Conservation (phyloP, 1,139 yeast genomes). For the Zhuliangozyma blackwelliae region DNA sequence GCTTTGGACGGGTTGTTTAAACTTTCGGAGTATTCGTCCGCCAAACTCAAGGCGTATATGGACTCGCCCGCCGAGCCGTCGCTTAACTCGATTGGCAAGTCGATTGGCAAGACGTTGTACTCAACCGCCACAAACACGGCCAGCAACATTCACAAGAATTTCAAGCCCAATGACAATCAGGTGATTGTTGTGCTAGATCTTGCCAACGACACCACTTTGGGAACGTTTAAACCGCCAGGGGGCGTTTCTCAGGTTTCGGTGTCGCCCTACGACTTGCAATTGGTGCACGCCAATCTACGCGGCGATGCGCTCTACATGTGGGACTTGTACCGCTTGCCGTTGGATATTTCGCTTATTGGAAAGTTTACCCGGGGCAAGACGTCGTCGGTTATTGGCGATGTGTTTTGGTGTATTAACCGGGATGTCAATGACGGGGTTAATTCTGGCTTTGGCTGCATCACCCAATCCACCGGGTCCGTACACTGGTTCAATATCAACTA, state of each 20-base stretch:
- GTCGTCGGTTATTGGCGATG: conserved; percentile 47
- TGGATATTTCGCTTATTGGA: conserved; percentile 52
- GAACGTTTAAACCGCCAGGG: conserved; percentile 56
- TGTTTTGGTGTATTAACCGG: conserved; percentile 46
- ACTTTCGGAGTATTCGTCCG: conserved; percentile 47
- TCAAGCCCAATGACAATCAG: conserved; percentile 29
- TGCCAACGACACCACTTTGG: conserved; percentile 37
- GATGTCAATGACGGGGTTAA: conserved; percentile 29
- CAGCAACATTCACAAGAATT: conserved; percentile 21
- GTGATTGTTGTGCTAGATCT: conserved; percentile 45
- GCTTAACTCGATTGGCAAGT: conserved; percentile 28
- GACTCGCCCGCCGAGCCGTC: conserved; percentile 13
- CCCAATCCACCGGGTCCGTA: conserved; percentile 54
- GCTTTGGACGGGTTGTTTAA: conserved; percentile 53
- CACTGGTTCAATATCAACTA: conserved; percentile 57
- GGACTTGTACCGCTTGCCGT: conserved; percentile 55
- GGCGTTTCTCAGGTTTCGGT: conserved; percentile 60
- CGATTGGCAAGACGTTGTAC: conserved; percentile 30
- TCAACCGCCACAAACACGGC: conserved; percentile 35
- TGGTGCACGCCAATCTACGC: conserved; percentile 53
- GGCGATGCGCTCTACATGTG: conserved; percentile 65
- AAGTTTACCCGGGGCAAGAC: conserved; percentile 64
- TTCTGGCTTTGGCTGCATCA: conserved; percentile 52
- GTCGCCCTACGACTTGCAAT: conserved; percentile 58
- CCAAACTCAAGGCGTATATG: conserved; percentile 37